Conservation (phyloP, 176 grass and related monocot genomes). For the Ensete ventricosum region DNA sequence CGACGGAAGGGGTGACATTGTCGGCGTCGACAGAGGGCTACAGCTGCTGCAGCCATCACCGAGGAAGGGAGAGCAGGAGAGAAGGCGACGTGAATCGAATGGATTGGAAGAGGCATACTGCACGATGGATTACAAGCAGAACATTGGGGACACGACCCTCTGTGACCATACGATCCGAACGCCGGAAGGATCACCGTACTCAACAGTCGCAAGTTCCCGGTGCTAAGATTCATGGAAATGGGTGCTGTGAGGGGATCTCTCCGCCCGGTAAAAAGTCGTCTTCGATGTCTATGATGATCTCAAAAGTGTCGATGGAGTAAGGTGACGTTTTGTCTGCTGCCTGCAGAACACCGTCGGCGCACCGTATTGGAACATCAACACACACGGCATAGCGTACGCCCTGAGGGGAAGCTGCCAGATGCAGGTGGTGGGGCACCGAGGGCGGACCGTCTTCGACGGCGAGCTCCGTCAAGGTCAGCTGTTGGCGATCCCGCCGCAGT, state of each 20-base stretch:
- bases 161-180: constrained; percentile 30
- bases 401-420: constrained; percentile 26
- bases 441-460: constrained; percentile 30
- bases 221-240: constrained; percentile 41
- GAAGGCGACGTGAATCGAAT: constrained; percentile 2
- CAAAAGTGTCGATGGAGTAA: no score
- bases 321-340: no score
- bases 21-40: constrained; percentile 17
- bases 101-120: constrained; percentile 30
- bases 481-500: constrained; percentile 31
- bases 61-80: no score
- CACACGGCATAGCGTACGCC: constrained; percentile 31
- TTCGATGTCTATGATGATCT: background rate
- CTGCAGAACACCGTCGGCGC: constrained; percentile 33
- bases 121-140: constrained; percentile 35
- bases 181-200: constrained; percentile 26
- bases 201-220: constrained; percentile 46
- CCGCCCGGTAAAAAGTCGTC: constrained; percentile 14
- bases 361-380: constrained; percentile 45
- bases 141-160: constrained; percentile 30
- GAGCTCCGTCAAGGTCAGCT: constrained; percentile 36
- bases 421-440: constrained; percentile 28
- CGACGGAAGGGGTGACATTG: constrained; percentile 28
- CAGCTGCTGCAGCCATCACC: background rate
- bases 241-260: constrained; percentile 36